Conservation (phyloP, 768 basidiomycete genomes). For the Rhizopogon salebrosus region DNA sequence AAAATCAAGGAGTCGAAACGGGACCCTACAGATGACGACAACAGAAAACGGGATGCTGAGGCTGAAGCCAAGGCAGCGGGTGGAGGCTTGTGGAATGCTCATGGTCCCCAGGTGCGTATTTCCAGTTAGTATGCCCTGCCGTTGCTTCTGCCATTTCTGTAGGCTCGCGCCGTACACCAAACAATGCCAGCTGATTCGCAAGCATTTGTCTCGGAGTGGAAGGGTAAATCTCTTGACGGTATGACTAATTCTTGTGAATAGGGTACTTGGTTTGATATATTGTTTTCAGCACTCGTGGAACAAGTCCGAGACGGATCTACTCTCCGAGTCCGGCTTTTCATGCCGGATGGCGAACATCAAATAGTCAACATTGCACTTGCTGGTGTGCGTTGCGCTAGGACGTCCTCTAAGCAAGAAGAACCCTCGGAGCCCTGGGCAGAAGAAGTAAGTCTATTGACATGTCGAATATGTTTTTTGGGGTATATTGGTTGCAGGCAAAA, state of each 20-base stretch:
- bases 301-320: conserved; percentile 92
- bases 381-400: conserved; percentile 73
- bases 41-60: conserved; percentile 68
- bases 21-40: conserved; percentile 76
- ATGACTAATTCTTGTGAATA: conserved; percentile 9
- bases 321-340: conserved; percentile 78
- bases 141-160: background rate
- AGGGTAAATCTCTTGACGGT: conserved; percentile 89
- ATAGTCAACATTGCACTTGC: conserved; percentile 81
- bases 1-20: conserved; percentile 86
- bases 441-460: conserved; percentile 52
- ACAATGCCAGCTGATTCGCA: conserved; percentile 88
- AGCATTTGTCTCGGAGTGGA: conserved; percentile 86
- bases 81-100: conserved; percentile 83
- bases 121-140: background rate
- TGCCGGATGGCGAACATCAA: conserved; percentile 89
- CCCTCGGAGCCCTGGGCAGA: conserved; percentile 81
- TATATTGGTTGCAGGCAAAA: conserved; percentile 56
- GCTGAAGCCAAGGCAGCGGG: conserved; percentile 68
- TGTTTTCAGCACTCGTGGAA: conserved; percentile 78
- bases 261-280: background rate
- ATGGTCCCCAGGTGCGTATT: conserved; percentile 58
- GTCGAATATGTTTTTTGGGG: conserved; percentile 7
- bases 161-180: conserved; percentile 75
- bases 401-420: conserved; percentile 69